Conservation (phyloP, 1,284 basidiomycete species). For the Apiotrichum laibachii region DNA sequence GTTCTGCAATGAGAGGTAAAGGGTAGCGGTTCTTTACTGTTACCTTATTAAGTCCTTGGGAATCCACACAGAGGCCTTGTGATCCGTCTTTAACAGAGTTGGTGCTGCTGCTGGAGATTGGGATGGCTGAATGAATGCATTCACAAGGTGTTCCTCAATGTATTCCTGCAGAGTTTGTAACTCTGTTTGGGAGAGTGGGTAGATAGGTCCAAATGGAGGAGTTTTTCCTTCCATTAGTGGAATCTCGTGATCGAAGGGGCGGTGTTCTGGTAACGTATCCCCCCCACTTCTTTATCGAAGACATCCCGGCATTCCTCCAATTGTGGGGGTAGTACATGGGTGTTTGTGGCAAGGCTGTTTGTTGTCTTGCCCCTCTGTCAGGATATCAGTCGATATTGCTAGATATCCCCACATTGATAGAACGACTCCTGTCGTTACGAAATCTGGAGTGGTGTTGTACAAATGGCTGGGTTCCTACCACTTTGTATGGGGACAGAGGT, state of each 20-base stretch:
- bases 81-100: constrained; percentile 55
- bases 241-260: constrained; percentile 23
- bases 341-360: too few relatives aligned
- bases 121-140: constrained; percentile 40
- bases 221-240: constrained; percentile 29
- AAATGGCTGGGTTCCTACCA: too few relatives aligned
- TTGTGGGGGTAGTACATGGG: too few relatives aligned
- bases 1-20: constrained; percentile 27
- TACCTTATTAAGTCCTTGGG: constrained; percentile 51
- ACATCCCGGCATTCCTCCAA: too few relatives aligned
- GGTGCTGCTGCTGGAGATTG: constrained; percentile 45
- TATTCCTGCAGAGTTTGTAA: constrained; percentile 49
- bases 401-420: too few relatives aligned
- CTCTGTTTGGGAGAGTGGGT: constrained; percentile 45
- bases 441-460: too few relatives aligned
- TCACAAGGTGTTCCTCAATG: constrained; percentile 50
- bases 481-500: too few relatives aligned
- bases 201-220: constrained; percentile 49
- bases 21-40: constrained; percentile 49
- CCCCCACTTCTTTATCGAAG: too few relatives aligned
- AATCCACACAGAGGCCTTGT: constrained; percentile 54
- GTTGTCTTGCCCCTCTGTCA: too few relatives aligned
- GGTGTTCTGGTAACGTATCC: too few relatives aligned
- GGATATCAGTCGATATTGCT: too few relatives aligned
- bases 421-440: too few relatives aligned